Conservation (phyloP, 352 stramenopile genomes). For the Globisporangium apiculatum region DNA sequence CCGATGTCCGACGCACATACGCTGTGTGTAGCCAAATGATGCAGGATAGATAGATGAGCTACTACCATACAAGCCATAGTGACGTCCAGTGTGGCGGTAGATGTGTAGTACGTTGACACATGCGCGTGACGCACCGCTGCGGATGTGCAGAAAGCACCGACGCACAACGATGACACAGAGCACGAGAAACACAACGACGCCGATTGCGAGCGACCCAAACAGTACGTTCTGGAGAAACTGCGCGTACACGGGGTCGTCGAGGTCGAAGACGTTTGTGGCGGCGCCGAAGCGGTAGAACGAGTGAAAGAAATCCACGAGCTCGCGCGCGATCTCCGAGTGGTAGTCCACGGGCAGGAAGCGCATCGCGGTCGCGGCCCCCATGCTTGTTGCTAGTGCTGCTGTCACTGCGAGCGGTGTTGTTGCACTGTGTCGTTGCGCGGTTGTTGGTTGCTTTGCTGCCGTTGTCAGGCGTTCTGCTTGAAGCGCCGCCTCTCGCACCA, state of each 20-base stretch:
- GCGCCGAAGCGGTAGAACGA: constrained; percentile 70
- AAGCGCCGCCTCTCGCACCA: too few species aligned
- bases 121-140: constrained; percentile 28
- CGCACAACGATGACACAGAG: constrained; percentile 64
- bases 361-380: constrained; percentile 18
- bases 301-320: constrained; percentile 73
- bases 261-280: constrained; percentile 43
- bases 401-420: too few species aligned
- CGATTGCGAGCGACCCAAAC: constrained; percentile 56
- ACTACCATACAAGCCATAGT: too few species aligned
- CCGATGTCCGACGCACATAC: constrained; percentile 29
- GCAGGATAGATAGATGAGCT: too few species aligned
- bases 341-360: constrained; percentile 59
- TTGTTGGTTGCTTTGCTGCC: too few species aligned
- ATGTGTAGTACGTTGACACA: too few species aligned
- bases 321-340: constrained; percentile 53
- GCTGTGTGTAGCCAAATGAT: constrained; percentile 16
- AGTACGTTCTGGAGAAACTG: constrained; percentile 67
- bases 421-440: too few species aligned
- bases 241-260: constrained; percentile 41
- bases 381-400: not conserved
- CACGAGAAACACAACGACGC: constrained; percentile 50
- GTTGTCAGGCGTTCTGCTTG: too few species aligned
- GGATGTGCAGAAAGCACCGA: constrained; percentile 63
- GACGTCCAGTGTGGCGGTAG: too few species aligned